Conservation (phyloP, 176 grass and related monocot genomes). For the Carex pumila region DNA sequence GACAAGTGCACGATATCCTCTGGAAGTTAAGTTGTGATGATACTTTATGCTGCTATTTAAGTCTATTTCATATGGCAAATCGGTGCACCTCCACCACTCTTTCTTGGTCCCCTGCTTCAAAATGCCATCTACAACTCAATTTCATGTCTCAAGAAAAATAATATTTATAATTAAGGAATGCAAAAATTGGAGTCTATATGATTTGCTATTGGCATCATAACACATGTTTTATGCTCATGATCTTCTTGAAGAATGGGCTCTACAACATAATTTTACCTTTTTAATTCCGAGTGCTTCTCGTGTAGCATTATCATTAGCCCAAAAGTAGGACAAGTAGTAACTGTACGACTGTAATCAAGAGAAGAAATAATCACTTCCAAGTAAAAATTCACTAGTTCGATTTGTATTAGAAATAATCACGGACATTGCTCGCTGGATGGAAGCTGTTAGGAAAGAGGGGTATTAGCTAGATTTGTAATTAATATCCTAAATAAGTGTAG, state of each 20-base stretch:
- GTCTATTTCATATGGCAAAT: conserved; percentile 19
- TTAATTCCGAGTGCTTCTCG: conserved; percentile 35
- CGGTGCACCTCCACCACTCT: conserved; percentile 42
- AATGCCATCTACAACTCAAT: background rate
- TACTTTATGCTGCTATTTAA: conserved; percentile 35
- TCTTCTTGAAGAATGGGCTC: background rate
- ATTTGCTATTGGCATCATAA: background rate
- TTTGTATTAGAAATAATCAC: too few relatives aligned
- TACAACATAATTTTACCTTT: conserved; percentile 13
- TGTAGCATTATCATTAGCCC: conserved; percentile 30
- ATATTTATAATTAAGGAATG: background rate
- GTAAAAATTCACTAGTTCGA: background rate
- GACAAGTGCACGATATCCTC: conserved; percentile 38
- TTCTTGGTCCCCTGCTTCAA: conserved; percentile 28
- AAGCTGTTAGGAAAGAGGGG: too few relatives aligned
- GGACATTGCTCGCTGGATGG: too few relatives aligned
- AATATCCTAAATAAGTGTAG: too few relatives aligned
- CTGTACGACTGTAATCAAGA: conserved; percentile 30
- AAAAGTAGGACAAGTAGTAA: conserved; percentile 40
- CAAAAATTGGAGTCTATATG: background rate
- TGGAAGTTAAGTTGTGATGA: conserved; percentile 29
- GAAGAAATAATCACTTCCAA: background rate
- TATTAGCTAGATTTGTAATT: too few relatives aligned
- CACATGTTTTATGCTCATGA: background rate
- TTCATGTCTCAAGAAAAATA: background rate